Evolutionary conservation across 2,329 filamentous ascomycete species (phyloP).

Genomic region (Cytospora paraplurivora): DNA sequence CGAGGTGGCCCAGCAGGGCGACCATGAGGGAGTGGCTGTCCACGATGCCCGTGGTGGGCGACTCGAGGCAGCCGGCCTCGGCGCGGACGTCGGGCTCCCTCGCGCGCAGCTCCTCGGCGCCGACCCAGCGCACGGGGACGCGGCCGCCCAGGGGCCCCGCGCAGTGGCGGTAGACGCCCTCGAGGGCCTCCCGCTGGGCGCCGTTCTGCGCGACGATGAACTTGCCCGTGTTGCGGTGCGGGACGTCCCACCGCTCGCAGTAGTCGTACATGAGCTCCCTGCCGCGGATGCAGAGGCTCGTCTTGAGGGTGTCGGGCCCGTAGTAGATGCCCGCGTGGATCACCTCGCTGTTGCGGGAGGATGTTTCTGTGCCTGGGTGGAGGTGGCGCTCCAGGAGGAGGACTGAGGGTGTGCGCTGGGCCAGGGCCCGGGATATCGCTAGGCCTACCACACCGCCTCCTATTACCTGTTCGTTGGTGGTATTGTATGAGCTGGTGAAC

Average conservation of each 20-base stretch:
- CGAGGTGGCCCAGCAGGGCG: constrained; percentile 73
- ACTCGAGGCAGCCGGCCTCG: constrained; percentile 75
- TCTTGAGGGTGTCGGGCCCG: constrained; percentile 74
- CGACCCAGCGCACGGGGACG: constrained; percentile 74
- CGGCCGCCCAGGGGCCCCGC: constrained; percentile 39
- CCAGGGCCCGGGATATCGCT: constrained; percentile 73
- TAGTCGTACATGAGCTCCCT: constrained; percentile 77
- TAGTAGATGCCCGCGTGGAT: constrained; percentile 97
- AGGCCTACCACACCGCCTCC: constrained; percentile 73
- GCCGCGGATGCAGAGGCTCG: constrained; percentile 77
- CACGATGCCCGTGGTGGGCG: constrained; percentile 83
- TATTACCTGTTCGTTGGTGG: constrained; percentile 47
- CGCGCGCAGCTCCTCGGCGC: constrained; percentile 58
- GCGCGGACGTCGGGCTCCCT: constrained; percentile 78
- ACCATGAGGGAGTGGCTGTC: constrained; percentile 87
- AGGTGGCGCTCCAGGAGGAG: constrained; percentile 80
- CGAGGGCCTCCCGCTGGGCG: constrained; percentile 65
- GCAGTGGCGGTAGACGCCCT: constrained; percentile 53
- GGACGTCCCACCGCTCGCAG: constrained; percentile 68
- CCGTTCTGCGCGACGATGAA: constrained; percentile 91
- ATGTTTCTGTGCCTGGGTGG: constrained; percentile 80
- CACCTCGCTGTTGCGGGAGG: constrained; percentile 89
- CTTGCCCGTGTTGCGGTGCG: constrained; percentile 77
- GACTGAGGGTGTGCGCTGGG: constrained; percentile 61
- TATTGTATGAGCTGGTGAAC: neutral